Conservation (phyloP, 2,329 filamentous ascomycete species). For the Sporothrix globosa region DNA sequence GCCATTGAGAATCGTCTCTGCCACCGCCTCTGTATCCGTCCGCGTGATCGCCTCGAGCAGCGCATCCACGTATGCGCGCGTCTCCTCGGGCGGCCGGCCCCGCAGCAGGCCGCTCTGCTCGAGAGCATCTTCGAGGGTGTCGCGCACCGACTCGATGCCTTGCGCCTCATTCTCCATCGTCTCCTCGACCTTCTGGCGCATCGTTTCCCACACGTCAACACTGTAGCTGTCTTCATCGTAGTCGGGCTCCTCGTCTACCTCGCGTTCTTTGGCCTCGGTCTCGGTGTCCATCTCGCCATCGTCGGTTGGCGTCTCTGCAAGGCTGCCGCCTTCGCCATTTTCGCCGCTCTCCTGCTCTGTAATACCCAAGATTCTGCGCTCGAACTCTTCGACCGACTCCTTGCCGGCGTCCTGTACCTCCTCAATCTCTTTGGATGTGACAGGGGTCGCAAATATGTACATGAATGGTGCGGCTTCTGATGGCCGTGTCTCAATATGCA, state of each 20-base stretch:
- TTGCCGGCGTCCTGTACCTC: conserved; percentile 71
- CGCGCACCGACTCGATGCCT: conserved; percentile 56
- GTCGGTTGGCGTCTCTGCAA: conserved; percentile 39
- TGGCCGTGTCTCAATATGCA: conserved; percentile 78
- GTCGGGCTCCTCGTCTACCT: conserved; percentile 35
- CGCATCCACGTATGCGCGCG: conserved; percentile 53
- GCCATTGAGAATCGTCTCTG: conserved; percentile 34
- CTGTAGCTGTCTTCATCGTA: conserved; percentile 39
- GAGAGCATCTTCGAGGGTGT: conserved; percentile 59
- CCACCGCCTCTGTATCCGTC: conserved; percentile 33
- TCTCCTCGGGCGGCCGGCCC: conserved; percentile 51
- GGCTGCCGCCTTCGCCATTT: conserved; percentile 30
- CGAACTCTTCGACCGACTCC: conserved; percentile 68
- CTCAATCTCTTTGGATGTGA: conserved; percentile 71
- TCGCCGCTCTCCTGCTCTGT: conserved; percentile 38
- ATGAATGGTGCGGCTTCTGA: conserved; percentile 64
- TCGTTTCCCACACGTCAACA: conserved; percentile 54
- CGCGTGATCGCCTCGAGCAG: conserved; percentile 55
- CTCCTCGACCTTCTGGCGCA: conserved; percentile 59
- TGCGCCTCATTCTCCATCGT: conserved; percentile 61
- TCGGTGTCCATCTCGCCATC: conserved; percentile 37
- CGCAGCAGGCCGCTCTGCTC: conserved; percentile 58
- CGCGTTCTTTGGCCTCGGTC: conserved; percentile 36
- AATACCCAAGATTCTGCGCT: conserved; percentile 63
- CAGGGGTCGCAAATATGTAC: conserved; percentile 88